Conservation (phyloP, 1,284 basidiomycete genomes). For the Melampsora americana region DNA sequence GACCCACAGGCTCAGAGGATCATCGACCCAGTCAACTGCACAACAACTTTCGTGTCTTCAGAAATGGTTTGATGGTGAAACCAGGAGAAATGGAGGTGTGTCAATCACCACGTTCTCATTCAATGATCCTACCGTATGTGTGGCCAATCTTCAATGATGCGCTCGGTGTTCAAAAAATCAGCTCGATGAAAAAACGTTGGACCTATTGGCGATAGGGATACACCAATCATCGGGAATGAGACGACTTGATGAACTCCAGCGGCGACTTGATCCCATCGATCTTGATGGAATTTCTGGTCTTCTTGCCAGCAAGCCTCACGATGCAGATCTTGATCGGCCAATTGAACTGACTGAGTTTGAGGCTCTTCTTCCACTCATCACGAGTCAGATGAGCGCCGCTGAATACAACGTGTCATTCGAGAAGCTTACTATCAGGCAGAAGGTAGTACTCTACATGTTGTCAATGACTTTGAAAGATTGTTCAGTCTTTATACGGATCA, state of each 20-base stretch:
- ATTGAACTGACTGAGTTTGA: slow-evolving; percentile 10
- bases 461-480: slow-evolving; percentile 40
- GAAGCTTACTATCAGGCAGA: not conserved
- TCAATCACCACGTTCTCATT: not conserved
- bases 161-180: not conserved
- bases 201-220: slow-evolving; percentile 1
- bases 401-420: not conserved
- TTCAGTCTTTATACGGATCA: slow-evolving; percentile 28
- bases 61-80: slow-evolving; percentile 7
- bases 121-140: not conserved
- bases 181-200: slow-evolving; percentile 19
- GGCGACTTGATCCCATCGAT: slow-evolving; percentile 19
- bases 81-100: slow-evolving; percentile 12
- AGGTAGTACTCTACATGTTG: slow-evolving; percentile 20
- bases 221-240: slow-evolving; percentile 4
- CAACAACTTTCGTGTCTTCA: slow-evolving; percentile 32
- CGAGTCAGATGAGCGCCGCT: not conserved
- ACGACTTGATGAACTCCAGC: slow-evolving; percentile 12
- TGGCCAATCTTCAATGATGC: not conserved
- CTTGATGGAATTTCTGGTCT: slow-evolving; percentile 21
- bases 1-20: not conserved
- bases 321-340: not conserved
- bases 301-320: not conserved
- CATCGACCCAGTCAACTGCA: slow-evolving; percentile 11
- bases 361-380: not conserved